Conservation (phyloP, 371 early-diverging fungal genomes). For the Apophysomyces trapeziformis region DNA sequence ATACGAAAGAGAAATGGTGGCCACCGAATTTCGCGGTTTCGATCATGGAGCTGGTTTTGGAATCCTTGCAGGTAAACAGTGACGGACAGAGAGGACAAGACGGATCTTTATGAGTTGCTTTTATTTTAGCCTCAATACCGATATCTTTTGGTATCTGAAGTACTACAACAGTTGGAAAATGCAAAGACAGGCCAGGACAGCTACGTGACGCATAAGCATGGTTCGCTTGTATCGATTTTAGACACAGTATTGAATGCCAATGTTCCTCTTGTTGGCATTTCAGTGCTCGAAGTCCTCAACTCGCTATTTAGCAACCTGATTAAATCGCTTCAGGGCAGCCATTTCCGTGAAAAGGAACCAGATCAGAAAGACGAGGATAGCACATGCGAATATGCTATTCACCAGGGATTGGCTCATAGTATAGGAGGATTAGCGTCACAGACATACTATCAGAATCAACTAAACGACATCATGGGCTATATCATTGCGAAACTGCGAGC, state of each 20-base stretch:
- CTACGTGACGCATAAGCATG: conserved; percentile 49
- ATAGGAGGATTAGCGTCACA: conserved; percentile 79
- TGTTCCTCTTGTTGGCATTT: conserved; percentile 71
- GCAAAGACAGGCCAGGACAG: conserved; percentile 27
- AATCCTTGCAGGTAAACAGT: conserved; percentile 44
- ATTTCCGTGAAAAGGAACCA: conserved; percentile 20
- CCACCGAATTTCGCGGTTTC: conserved; percentile 49
- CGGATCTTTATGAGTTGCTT: not conserved
- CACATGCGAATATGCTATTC: conserved; percentile 47
- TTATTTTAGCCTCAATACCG: conserved; percentile 64
- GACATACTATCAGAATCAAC: conserved; percentile 83
- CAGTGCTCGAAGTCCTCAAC: conserved; percentile 83
- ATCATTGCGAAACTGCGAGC: conserved; percentile 69
- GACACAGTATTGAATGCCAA: conserved; percentile 58
- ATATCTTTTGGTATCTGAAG: conserved; percentile 63
- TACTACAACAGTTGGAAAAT: conserved; percentile 63
- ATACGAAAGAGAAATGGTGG: conserved; percentile 57
- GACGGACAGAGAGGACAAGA: not conserved
- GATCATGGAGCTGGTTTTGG: conserved; percentile 36
- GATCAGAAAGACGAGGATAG: conserved; percentile 17
- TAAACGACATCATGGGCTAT: conserved; percentile 79
- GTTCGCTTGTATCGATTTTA: conserved; percentile 62
- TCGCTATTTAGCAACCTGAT: conserved; percentile 67
- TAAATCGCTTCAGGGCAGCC: conserved; percentile 39
- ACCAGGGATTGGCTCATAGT: conserved; percentile 56